Conservation (phyloP, 345 rosid genomes). For the Firmiana major region DNA sequence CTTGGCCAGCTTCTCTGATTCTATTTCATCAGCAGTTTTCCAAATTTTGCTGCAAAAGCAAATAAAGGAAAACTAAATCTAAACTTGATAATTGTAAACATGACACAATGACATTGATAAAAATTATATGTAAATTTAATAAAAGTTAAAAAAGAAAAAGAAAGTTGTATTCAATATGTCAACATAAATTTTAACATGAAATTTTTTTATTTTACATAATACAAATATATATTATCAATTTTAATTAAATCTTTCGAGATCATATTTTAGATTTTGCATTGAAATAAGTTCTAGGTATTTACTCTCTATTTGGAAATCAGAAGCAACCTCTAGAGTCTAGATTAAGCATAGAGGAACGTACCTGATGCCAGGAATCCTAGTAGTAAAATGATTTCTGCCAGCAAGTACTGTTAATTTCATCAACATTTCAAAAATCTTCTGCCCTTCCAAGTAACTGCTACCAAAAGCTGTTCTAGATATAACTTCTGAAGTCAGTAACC, state of each 20-base stretch:
- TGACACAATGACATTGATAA: too few species aligned
- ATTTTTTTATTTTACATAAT: too few species aligned
- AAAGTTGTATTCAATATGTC: too few species aligned
- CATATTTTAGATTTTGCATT: too few species aligned
- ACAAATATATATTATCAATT: too few species aligned
- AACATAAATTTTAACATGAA: too few species aligned
- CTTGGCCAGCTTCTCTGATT: background rate
- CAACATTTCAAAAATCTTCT: slow-evolving; percentile 35
- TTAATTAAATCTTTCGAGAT: too few species aligned
- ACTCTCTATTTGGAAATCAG: too few species aligned
- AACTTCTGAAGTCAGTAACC: slow-evolving; percentile 35
- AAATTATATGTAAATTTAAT: too few species aligned
- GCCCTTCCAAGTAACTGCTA: slow-evolving; percentile 39
- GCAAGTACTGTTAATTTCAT: slow-evolving; percentile 11
- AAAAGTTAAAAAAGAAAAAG: too few species aligned
- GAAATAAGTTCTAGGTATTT: too few species aligned
- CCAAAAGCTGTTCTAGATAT: slow-evolving; percentile 53
- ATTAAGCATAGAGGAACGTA: background rate
- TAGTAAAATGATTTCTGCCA: slow-evolving; percentile 5
- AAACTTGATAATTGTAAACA: too few species aligned
- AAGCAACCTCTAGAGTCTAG: background rate
- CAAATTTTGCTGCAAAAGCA: slow-evolving; percentile 13
- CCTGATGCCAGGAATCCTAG: slow-evolving; percentile 31
- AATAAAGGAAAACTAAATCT: background rate
- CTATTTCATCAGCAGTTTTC: background rate